Evolutionary conservation across 495 filamentous ascomycete genomes (phyloP).

Genomic region (Aspergillus mulundensis): DNA sequence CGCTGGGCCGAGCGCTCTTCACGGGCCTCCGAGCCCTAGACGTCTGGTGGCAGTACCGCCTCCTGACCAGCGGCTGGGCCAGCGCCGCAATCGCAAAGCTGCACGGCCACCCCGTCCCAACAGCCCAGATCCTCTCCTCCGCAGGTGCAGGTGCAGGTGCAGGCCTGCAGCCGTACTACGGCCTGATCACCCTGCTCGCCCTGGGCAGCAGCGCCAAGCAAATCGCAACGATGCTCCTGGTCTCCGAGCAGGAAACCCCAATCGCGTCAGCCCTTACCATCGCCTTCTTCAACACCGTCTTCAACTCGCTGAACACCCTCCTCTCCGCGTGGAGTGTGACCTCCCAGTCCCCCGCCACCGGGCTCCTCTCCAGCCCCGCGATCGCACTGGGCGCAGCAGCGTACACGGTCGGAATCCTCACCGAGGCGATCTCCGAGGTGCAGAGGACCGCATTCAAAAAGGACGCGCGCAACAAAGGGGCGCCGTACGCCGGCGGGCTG

Average conservation of each 20-base stretch:
- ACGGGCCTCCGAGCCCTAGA: slow-evolving; percentile 54
- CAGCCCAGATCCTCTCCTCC: slow-evolving; percentile 15
- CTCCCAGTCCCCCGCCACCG: slow-evolving; percentile 26
- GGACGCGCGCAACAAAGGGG: slow-evolving; percentile 48
- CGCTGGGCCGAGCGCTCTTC: slow-evolving; percentile 50
- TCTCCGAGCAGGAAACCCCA: slow-evolving; percentile 42
- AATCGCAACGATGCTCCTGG: slow-evolving; percentile 37
- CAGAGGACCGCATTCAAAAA: slow-evolving; percentile 41
- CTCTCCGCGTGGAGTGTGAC: slow-evolving; percentile 39
- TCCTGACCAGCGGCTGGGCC: slow-evolving; percentile 35
- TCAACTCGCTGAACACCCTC: slow-evolving; percentile 45
- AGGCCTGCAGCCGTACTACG: slow-evolving; percentile 52
- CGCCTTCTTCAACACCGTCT: slow-evolving; percentile 44
- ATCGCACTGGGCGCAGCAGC: no score
- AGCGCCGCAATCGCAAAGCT: slow-evolving; percentile 14
- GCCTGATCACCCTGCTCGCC: slow-evolving; percentile 54
- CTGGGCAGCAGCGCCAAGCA: slow-evolving; percentile 49
- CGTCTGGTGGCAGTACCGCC: slow-evolving; percentile 52
- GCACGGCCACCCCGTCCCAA: no score
- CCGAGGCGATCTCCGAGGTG: no score
- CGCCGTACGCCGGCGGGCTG: slow-evolving; percentile 49
- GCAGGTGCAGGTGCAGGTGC: neutral
- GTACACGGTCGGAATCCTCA: no score
- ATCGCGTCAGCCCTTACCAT: slow-evolving; percentile 15
- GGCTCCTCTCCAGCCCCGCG: no score